A percentile compares a stretch with the other conserved stretches of the same genome.
phyloP scores from a whole-genome alignment of 495 filamentous ascomycete genomes.

The Pseudomonodictys pantanalensis region DNA sequence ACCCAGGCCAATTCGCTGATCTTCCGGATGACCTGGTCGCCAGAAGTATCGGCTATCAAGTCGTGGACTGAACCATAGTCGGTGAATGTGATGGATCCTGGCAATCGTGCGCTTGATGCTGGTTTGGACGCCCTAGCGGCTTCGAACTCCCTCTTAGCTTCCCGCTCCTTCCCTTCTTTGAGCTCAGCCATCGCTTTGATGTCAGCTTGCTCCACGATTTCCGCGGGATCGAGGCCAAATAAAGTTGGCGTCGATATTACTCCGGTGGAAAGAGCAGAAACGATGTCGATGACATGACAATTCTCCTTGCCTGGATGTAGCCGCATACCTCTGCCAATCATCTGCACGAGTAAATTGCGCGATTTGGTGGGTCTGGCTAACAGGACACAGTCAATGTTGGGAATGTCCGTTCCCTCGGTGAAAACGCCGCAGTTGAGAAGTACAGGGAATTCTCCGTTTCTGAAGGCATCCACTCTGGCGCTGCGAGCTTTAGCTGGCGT shows the following conservation, averaged over 20 bases:
- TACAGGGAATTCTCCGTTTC: conserved; percentile 71
- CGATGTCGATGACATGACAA: conserved; percentile 97
- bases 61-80: conserved; percentile 89
- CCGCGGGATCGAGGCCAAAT: conserved; percentile 87
- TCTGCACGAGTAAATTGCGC: conserved; percentile 87
- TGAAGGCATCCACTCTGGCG: conserved; percentile 70
- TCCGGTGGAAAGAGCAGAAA: conserved; percentile 72
- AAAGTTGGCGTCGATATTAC: conserved; percentile 87
- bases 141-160: conserved; percentile 38
- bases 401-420: conserved; percentile 95
- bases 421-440: conserved; percentile 95
- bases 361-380: conserved; percentile 87
- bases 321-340: conserved; percentile 94
- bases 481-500: conserved; percentile 64
- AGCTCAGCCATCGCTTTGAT: conserved; percentile 56
- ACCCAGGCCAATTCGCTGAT: conserved; percentile 81
- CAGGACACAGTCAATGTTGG: conserved; percentile 92
- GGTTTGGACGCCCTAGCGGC: conserved; percentile 14
- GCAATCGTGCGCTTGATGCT: background rate
- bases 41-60: conserved; percentile 75
- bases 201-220: conserved; percentile 63
- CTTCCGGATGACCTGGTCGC: conserved; percentile 71
- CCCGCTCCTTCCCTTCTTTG: conserved; percentile 46
- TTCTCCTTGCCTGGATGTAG: conserved; percentile 75
- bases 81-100: conserved; percentile 62